phyloP scores from a whole-genome alignment of 2,329 filamentous ascomycete genomes.

The Lizonia empirigonia region DNA sequence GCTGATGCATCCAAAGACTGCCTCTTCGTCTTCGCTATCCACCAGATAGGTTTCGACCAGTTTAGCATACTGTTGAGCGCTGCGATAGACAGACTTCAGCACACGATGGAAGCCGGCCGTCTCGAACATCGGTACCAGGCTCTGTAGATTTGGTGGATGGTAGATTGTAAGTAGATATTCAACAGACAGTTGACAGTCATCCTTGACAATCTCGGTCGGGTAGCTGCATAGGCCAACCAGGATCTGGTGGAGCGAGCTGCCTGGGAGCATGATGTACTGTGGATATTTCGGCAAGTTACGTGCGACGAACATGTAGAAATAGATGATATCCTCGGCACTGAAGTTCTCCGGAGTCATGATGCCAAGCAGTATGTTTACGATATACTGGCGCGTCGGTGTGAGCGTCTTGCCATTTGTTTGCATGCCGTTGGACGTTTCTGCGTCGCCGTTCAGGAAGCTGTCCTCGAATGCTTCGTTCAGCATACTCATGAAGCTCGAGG shows the following conservation, averaged over 20 bases:
- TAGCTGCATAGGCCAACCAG: conserved; percentile 84
- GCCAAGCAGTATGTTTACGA: conserved; percentile 87
- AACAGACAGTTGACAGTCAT: conserved; percentile 95
- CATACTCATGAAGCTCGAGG: conserved; percentile 90
- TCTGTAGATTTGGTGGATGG: conserved; percentile 80
- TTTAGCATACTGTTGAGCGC: conserved; percentile 78
- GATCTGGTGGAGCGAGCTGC: conserved; percentile 80
- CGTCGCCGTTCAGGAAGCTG: conserved; percentile 82
- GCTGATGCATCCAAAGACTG: conserved; percentile 78
- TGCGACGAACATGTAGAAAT: conserved; percentile 98
- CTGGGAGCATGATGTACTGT: conserved; percentile 90
- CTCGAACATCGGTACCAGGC: conserved; percentile 77
- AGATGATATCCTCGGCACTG: conserved; percentile 80
- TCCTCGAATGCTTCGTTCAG: conserved; percentile 98
- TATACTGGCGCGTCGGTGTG: conserved; percentile 81
- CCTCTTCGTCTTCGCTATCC: conserved; percentile 75
- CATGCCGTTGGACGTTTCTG: conserved; percentile 64
- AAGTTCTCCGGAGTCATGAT: conserved; percentile 84
- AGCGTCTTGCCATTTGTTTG: conserved; percentile 57
- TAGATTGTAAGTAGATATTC: conserved; percentile 95
- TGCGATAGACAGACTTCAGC: conserved; percentile 83
- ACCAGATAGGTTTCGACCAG: conserved; percentile 84
- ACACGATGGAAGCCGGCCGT: conserved; percentile 88
- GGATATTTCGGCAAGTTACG: conserved; percentile 95
- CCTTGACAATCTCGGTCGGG: conserved; percentile 77